These are phyloP conservation scores for Rhodocollybia butyracea DNA, from an alignment of 768 basidiomycete genomes.

Conservation along the genomic window DNA sequence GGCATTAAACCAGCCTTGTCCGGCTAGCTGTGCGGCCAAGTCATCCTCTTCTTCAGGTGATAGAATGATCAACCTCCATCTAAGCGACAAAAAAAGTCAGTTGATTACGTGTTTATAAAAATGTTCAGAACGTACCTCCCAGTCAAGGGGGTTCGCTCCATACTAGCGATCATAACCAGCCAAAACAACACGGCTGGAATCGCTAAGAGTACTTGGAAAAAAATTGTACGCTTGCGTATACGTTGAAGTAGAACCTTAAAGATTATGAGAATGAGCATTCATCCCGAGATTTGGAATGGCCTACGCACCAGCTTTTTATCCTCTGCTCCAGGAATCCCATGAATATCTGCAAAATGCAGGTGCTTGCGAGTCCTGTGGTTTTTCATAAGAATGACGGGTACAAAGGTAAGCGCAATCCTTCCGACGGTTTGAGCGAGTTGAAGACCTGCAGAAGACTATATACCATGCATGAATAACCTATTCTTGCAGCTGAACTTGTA, in stretches of 20 bases:
- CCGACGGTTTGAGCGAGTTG: slow-evolving; percentile 67
- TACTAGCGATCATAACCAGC: slow-evolving; percentile 66
- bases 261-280: too few species aligned
- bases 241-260: slow-evolving; percentile 45
- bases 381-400: slow-evolving; percentile 64
- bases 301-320: slow-evolving; percentile 47
- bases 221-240: slow-evolving; percentile 45
- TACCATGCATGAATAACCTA: slow-evolving; percentile 3
- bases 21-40: slow-evolving; percentile 78
- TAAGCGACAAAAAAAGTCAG: slow-evolving; percentile 27
- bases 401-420: slow-evolving; percentile 70
- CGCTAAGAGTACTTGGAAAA: slow-evolving; percentile 55
- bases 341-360: slow-evolving; percentile 48
- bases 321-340: slow-evolving; percentile 48
- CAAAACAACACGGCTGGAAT: slow-evolving; percentile 62
- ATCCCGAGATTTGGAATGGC: too few species aligned
- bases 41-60: slow-evolving; percentile 93
- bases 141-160: slow-evolving; percentile 81
- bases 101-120: neutral
- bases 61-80: slow-evolving; percentile 84
- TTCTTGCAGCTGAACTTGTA: neutral
- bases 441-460: slow-evolving; percentile 72
- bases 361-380: slow-evolving; percentile 48
- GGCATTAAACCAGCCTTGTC: slow-evolving; percentile 82
- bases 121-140: slow-evolving; percentile 55